A percentile compares a stretch with the other conserved stretches of the same genome.
Conservation (phyloP, 768 basidiomycete species). For the Naganishia antarctica region DNA sequence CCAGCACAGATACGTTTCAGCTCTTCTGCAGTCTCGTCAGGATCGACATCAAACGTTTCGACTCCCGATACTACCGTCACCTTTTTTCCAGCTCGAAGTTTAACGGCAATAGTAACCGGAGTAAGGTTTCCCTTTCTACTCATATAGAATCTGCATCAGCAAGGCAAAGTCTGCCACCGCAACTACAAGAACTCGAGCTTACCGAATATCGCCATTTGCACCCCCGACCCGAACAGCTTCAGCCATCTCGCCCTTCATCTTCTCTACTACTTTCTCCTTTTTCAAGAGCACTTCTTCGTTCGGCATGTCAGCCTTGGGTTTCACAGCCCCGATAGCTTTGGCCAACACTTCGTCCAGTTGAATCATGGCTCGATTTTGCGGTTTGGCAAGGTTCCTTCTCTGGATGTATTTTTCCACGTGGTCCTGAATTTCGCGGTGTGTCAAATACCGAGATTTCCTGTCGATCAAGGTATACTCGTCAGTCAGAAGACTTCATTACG, state of each 20-base stretch:
- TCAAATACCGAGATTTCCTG: slow-evolving; percentile 10
- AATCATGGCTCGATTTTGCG: slow-evolving; percentile 62
- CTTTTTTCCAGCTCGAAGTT: slow-evolving; percentile 72
- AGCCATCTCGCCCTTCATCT: slow-evolving; percentile 39
- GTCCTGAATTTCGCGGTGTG: slow-evolving; percentile 28
- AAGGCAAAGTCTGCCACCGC: background rate
- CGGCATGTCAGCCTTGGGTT: slow-evolving; percentile 41
- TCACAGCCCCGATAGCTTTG: slow-evolving; percentile 44
- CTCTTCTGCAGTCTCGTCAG: slow-evolving; percentile 72
- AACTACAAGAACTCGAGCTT: slow-evolving; percentile 32
- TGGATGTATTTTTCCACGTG: slow-evolving; percentile 61
- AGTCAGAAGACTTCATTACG: background rate
- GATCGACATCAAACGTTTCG: slow-evolving; percentile 67
- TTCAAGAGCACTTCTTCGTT: slow-evolving; percentile 43
- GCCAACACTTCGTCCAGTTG: slow-evolving; percentile 58
- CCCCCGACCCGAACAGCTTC: slow-evolving; percentile 49
- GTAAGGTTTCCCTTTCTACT: slow-evolving; percentile 57
- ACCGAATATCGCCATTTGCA: slow-evolving; percentile 43
- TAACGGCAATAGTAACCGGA: slow-evolving; percentile 65
- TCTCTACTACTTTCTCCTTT: slow-evolving; percentile 47
- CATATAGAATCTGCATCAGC: background rate
- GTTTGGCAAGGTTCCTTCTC: slow-evolving; percentile 53
- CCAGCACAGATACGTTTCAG: slow-evolving; percentile 71
- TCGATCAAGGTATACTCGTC: background rate
- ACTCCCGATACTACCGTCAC: slow-evolving; percentile 72